phyloP scores from a whole-genome alignment of 2,329 filamentous ascomycete species.

The Colletotrichum sp. region DNA sequence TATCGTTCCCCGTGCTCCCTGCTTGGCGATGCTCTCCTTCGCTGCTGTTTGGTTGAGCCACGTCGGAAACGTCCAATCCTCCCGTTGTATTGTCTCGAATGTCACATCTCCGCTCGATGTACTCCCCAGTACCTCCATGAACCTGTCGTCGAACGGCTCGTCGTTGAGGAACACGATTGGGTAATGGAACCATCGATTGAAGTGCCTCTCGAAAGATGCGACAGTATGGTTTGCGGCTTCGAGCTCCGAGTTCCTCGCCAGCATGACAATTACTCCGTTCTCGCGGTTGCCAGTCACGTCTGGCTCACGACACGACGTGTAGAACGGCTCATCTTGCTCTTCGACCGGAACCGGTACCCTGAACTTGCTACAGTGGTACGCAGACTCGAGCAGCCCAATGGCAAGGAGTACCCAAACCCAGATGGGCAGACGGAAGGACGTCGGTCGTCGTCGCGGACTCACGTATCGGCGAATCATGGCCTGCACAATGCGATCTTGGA shows the following conservation, averaged over 20 bases:
- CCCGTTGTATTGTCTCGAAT: slow-evolving; percentile 46
- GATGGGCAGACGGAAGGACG: not conserved
- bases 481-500: not conserved
- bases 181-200: slow-evolving; percentile 53
- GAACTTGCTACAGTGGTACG: not conserved
- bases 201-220: slow-evolving; percentile 45
- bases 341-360: not conserved
- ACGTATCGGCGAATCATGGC: slow-evolving; percentile 15
- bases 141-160: slow-evolving; percentile 43
- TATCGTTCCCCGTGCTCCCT: slow-evolving; percentile 35
- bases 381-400: not conserved
- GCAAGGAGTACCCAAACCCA: slow-evolving; percentile 12
- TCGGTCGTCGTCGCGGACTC: not conserved
- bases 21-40: slow-evolving; percentile 35
- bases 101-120: slow-evolving; percentile 39
- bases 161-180: slow-evolving; percentile 53
- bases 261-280: slow-evolving; percentile 51
- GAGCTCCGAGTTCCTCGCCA: slow-evolving; percentile 50
- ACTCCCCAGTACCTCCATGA: slow-evolving; percentile 40
- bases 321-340: slow-evolving; percentile 12
- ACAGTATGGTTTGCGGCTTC: slow-evolving; percentile 42
- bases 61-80: slow-evolving; percentile 46
- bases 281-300: slow-evolving; percentile 33
- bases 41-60: slow-evolving; percentile 35
- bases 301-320: slow-evolving; percentile 9